Evolutionary conservation across 202 grass and related monocot genomes (phyloP).

Genomic region (Zoysia matrella): DNA sequence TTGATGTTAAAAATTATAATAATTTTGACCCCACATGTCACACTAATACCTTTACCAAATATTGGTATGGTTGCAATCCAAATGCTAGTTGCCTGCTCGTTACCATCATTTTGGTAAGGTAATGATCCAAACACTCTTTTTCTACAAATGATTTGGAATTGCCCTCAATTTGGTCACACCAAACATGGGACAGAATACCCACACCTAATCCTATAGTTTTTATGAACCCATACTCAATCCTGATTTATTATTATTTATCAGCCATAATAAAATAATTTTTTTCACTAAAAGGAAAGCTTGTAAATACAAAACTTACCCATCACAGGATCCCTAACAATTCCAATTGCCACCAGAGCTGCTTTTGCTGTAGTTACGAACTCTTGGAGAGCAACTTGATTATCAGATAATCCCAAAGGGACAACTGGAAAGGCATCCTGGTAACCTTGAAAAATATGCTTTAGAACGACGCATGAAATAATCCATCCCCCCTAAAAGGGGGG

Average conservation of each 20-base stretch:
- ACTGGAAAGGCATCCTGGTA: conserved; percentile 70
- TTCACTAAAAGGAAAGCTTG: background rate
- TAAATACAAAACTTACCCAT: conserved; percentile 59
- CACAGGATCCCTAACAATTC: conserved; percentile 80
- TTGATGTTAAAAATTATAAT: too few relatives aligned
- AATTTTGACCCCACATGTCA: too few relatives aligned
- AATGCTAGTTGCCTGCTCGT: too few relatives aligned
- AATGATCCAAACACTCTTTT: too few relatives aligned
- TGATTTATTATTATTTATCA: background rate
- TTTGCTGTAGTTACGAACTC: conserved; percentile 79
- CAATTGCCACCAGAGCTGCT: conserved; percentile 88
- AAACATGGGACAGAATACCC: too few relatives aligned
- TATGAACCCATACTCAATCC: too few relatives aligned
- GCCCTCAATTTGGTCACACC: too few relatives aligned
- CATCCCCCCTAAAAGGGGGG: background rate
- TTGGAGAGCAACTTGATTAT: conserved; percentile 54
- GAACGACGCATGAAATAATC: conserved; percentile 7
- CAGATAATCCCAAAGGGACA: conserved; percentile 80
- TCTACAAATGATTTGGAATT: too few relatives aligned
- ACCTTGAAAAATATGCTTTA: conserved; percentile 47
- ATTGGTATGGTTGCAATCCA: too few relatives aligned
- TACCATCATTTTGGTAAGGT: too few relatives aligned
- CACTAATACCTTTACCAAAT: too few relatives aligned
- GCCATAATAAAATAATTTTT: conserved; percentile 28
- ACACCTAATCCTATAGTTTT: too few relatives aligned